phyloP scores from a whole-genome alignment of 345 rosid genomes.

The Excoecaria agallocha region DNA sequence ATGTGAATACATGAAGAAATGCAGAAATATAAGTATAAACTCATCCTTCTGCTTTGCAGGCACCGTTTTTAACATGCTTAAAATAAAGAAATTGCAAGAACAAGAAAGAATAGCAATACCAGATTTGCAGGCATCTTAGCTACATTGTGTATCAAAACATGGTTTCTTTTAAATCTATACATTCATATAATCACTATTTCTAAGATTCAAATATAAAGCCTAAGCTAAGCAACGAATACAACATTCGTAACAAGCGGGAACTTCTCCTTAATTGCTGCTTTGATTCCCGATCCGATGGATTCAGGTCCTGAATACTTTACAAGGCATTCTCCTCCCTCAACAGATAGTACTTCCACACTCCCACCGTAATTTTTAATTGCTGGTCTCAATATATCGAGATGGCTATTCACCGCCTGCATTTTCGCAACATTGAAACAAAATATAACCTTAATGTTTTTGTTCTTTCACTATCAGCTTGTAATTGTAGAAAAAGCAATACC shows the following conservation, averaged over 20 bases:
- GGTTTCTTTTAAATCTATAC: not conserved
- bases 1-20: not conserved
- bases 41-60: not conserved
- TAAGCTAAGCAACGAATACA: conserved; percentile 48
- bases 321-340: conserved; percentile 57
- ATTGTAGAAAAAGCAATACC: conserved; percentile 34
- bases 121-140: not conserved
- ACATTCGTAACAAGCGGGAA: conserved; percentile 73
- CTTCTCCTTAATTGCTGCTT: conserved; percentile 92
- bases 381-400: conserved; percentile 81
- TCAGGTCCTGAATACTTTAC: conserved; percentile 82
- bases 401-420: conserved; percentile 76
- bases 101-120: not conserved
- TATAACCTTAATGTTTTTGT: too few species aligned
- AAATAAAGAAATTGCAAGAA: not conserved
- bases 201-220: not conserved
- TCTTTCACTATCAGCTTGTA: too few species aligned
- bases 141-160: not conserved
- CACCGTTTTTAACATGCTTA: not conserved
- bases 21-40: not conserved
- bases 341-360: conserved; percentile 69
- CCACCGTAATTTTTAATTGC: conserved; percentile 91
- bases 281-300: conserved; percentile 84
- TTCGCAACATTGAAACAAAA: not conserved
- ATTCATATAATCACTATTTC: not conserved